Evolutionary conservation across 2,329 filamentous ascomycete species (phyloP).

Genomic region (Fusarium globosum): DNA sequence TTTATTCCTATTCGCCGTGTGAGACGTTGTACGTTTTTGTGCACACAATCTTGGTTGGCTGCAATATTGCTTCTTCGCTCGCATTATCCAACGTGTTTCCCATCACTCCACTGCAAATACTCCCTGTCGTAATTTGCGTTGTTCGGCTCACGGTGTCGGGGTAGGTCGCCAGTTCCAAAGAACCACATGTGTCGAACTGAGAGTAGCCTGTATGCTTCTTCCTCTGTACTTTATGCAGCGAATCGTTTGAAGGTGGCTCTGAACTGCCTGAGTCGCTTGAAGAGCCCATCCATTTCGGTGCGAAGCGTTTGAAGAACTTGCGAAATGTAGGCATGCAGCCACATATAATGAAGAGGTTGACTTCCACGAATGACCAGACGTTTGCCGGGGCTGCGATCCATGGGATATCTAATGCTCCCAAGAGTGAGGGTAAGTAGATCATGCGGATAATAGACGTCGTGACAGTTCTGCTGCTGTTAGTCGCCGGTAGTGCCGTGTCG

Average conservation of each 20-base stretch:
- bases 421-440: slow-evolving; percentile 40
- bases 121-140: neutral
- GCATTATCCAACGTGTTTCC: neutral
- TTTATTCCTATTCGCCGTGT: neutral
- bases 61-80: slow-evolving; percentile 24
- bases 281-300: slow-evolving; percentile 71
- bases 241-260: neutral
- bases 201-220: slow-evolving; percentile 28
- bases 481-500: too few species aligned
- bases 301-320: slow-evolving; percentile 69
- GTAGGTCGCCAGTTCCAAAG: slow-evolving; percentile 11
- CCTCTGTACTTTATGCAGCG: slow-evolving; percentile 8
- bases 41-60: slow-evolving; percentile 10
- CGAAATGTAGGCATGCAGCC: slow-evolving; percentile 42
- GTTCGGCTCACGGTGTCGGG: neutral
- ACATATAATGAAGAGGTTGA: slow-evolving; percentile 45
- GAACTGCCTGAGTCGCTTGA: slow-evolving; percentile 61
- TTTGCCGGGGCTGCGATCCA: slow-evolving; percentile 41
- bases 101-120: neutral
- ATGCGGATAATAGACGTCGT: slow-evolving; percentile 48
- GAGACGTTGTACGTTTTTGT: slow-evolving; percentile 18
- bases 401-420: slow-evolving; percentile 9
- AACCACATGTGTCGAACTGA: slow-evolving; percentile 1
- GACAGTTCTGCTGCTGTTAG: slow-evolving; percentile 42
- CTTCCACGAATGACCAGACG: slow-evolving; percentile 49